These are phyloP conservation scores for Secale cereale DNA, from an alignment of 176 grass and related monocot species.

Conservation along the genomic window DNA sequence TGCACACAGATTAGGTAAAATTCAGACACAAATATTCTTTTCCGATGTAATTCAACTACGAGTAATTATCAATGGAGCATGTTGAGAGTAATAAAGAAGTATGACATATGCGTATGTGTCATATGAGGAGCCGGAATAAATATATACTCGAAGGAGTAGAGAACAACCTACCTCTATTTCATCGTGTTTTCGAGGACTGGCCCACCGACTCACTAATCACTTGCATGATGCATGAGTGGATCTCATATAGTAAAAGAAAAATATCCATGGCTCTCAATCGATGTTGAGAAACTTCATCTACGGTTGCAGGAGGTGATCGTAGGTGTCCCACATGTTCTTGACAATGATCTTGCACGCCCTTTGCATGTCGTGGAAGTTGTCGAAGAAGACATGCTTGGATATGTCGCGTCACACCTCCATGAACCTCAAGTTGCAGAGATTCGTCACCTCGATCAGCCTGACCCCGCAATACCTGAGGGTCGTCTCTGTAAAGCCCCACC, in stretches of 20 bases:
- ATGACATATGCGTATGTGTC: neutral
- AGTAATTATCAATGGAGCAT: neutral
- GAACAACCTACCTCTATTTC: neutral
- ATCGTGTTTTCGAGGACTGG: too few species aligned
- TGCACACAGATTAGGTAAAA: neutral
- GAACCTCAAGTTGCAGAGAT: constrained; percentile 40
- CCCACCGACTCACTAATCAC: neutral
- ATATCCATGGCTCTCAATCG: too few species aligned
- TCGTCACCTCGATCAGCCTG: constrained; percentile 55
- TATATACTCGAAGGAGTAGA: neutral
- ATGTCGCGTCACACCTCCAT: constrained; percentile 46
- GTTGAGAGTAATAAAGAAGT: neutral
- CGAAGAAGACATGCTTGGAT: constrained; percentile 91
- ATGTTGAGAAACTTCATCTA: neutral
- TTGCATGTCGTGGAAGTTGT: constrained; percentile 75
- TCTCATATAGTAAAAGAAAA: neutral
- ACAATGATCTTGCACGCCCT: constrained; percentile 55
- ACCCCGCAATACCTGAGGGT: constrained; percentile 72
- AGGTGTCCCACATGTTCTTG: constrained; percentile 48
- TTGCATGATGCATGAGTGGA: neutral
- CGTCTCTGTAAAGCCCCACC: constrained; percentile 49
- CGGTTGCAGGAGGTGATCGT: neutral
- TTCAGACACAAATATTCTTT: too few species aligned
- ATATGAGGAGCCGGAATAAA: too few species aligned
- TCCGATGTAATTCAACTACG: too few species aligned